Conservation (phyloP, 352 stramenopile genomes). For the Pilasporangium apinafurcum region DNA sequence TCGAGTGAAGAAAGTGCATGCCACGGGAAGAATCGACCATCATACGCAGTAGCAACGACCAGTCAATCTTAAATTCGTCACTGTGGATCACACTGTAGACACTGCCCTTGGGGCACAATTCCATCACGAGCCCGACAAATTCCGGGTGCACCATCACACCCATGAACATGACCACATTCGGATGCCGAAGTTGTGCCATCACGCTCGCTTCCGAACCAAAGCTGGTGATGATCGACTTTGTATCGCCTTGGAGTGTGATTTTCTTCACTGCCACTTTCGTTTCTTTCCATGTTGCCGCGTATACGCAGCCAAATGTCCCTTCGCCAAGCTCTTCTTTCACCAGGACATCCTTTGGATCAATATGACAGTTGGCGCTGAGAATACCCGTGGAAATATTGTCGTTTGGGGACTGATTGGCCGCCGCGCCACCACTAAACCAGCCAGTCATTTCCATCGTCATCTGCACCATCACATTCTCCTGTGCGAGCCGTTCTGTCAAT, state of each 20-base stretch:
- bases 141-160: conserved; percentile 85
- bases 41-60: conserved; percentile 81
- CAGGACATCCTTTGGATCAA: conserved; percentile 76
- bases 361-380: conserved; percentile 77
- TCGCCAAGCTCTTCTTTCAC: conserved; percentile 75
- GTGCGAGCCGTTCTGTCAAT: conserved; percentile 68
- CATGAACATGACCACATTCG: conserved; percentile 90
- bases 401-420: conserved; percentile 36
- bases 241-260: conserved; percentile 74
- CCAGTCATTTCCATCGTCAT: conserved; percentile 88
- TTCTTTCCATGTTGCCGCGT: conserved; percentile 75
- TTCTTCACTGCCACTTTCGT: conserved; percentile 82
- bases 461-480: conserved; percentile 84
- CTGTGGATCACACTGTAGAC: conserved; percentile 79
- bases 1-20: conserved; percentile 91
- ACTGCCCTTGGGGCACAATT: conserved; percentile 82
- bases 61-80: conserved; percentile 77
- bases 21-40: conserved; percentile 82
- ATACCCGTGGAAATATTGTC: conserved; percentile 41
- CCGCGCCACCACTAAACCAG: conserved; percentile 78
- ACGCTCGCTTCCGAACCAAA: conserved; percentile 78
- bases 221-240: conserved; percentile 74
- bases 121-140: conserved; percentile 85
- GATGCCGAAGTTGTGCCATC: conserved; percentile 78
- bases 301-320: conserved; percentile 73